Conservation (phyloP, 2,329 filamentous ascomycete genomes). For the Colletotrichum tropicale region DNA sequence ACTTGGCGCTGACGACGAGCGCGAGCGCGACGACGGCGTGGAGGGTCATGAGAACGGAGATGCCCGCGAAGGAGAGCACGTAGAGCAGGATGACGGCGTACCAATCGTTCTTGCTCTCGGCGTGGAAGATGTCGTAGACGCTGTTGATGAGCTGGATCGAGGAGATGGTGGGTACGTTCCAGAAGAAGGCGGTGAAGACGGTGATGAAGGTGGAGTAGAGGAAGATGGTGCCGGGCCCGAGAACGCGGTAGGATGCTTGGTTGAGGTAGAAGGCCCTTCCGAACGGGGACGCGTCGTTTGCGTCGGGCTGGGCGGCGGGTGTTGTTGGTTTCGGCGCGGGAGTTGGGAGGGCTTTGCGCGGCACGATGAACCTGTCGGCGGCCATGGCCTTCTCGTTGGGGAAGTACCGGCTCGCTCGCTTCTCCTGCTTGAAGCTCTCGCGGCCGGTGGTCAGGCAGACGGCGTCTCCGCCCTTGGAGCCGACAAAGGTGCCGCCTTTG, state of each 20-base stretch:
- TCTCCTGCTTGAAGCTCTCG: conserved; percentile 8
- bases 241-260: conserved; percentile 54
- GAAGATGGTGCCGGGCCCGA: conserved; percentile 51
- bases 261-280: conserved; percentile 60
- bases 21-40: conserved; percentile 47
- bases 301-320: background rate
- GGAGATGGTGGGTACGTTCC: conserved; percentile 53
- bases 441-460: conserved; percentile 39
- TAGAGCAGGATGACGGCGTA: conserved; percentile 43
- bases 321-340: background rate
- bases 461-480: conserved; percentile 55
- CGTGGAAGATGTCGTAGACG: conserved; percentile 27
- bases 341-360: background rate
- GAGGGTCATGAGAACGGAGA: conserved; percentile 45
- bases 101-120: conserved; percentile 23
- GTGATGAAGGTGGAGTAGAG: conserved; percentile 52
- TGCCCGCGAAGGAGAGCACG: conserved; percentile 39
- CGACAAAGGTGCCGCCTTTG: conserved; percentile 53
- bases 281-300: conserved; percentile 45
- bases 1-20: conserved; percentile 52
- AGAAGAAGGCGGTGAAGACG: conserved; percentile 52
- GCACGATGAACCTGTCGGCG: background rate
- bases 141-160: conserved; percentile 49
- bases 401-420: conserved; percentile 9
- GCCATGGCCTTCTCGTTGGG: background rate